Evolutionary conservation across 2,329 filamentous ascomycete species (phyloP).

Genomic region (Beauveria pseudobassiana): DNA sequence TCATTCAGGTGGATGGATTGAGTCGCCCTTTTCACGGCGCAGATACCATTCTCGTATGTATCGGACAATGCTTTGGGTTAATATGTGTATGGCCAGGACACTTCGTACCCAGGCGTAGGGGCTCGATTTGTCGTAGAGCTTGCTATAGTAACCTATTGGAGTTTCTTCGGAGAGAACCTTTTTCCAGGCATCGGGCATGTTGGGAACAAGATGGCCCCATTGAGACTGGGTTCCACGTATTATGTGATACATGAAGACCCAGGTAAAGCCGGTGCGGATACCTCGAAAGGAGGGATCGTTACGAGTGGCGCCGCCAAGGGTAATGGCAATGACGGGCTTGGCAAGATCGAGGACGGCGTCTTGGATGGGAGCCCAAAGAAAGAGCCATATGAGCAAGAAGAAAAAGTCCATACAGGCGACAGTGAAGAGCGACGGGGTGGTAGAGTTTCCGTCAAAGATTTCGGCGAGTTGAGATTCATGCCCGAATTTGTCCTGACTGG

Average conservation of each 20-base stretch:
- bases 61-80: constrained; percentile 65
- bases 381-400: constrained; percentile 77
- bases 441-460: constrained; percentile 81
- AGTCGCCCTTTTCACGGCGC: constrained; percentile 46
- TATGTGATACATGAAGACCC: constrained; percentile 53
- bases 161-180: constrained; percentile 22
- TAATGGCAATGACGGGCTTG: constrained; percentile 88
- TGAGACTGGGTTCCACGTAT: constrained; percentile 41
- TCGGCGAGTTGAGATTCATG: constrained; percentile 77
- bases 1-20: constrained; percentile 42
- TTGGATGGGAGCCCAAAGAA: constrained; percentile 80
- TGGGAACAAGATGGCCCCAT: constrained; percentile 38
- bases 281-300: constrained; percentile 63
- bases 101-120: constrained; percentile 61
- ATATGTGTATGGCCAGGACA: constrained; percentile 64
- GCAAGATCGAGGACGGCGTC: constrained; percentile 83
- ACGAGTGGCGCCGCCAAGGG: constrained; percentile 69
- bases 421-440: constrained; percentile 78
- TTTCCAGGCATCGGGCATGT: constrained; percentile 38
- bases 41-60: constrained; percentile 64
- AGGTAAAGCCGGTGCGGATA: constrained; percentile 61
- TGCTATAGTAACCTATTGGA: constrained; percentile 33
- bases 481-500: constrained; percentile 71
- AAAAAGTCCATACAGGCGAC: constrained; percentile 78
- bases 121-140: constrained; percentile 49